phyloP scores from a whole-genome alignment of 768 basidiomycete genomes.

The Boletus huronensis region DNA sequence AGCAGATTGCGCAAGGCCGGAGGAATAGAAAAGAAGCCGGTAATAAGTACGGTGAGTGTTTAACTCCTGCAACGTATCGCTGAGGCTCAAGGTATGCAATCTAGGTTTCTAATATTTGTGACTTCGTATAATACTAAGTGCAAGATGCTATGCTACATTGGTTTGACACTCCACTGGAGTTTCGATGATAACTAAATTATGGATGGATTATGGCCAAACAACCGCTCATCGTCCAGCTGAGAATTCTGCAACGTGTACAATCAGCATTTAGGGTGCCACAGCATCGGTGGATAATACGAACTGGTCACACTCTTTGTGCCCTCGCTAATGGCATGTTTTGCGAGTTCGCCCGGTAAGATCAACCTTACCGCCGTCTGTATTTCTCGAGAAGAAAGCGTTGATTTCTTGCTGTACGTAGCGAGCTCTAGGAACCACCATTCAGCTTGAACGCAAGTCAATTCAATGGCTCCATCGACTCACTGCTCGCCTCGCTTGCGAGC shows the following conservation, averaged over 20 bases:
- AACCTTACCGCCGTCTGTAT: slow-evolving; percentile 68
- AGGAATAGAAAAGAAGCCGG: slow-evolving; percentile 87
- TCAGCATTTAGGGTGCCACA: not conserved
- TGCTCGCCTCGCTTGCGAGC: slow-evolving; percentile 51
- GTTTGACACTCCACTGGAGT: not conserved
- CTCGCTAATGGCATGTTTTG: slow-evolving; percentile 75
- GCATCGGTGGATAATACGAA: slow-evolving; percentile 10
- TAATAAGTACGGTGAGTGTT: slow-evolving; percentile 79
- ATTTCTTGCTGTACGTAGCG: slow-evolving; percentile 67
- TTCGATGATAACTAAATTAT: not conserved
- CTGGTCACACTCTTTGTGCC: slow-evolving; percentile 62
- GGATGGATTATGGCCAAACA: not conserved
- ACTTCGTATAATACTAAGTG: not conserved
- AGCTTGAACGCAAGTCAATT: not conserved
- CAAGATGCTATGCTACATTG: slow-evolving; percentile 26
- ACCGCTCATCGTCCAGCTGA: slow-evolving; percentile 19
- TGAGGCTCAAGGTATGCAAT: not conserved
- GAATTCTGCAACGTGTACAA: slow-evolving; percentile 18
- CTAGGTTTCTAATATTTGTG: slow-evolving; percentile 30
- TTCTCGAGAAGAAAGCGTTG: slow-evolving; percentile 70
- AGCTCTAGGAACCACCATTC: slow-evolving; percentile 39
- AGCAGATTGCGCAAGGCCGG: slow-evolving; percentile 77
- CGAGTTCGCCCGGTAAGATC: slow-evolving; percentile 68
- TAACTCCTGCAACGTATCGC: not conserved
- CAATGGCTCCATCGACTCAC: slow-evolving; percentile 26